Evolutionary conservation across 208 protist species (phyloP), one percentile per base, ranked within the genome.

Genomic region (Wallacemonas collosoma): DNA sequence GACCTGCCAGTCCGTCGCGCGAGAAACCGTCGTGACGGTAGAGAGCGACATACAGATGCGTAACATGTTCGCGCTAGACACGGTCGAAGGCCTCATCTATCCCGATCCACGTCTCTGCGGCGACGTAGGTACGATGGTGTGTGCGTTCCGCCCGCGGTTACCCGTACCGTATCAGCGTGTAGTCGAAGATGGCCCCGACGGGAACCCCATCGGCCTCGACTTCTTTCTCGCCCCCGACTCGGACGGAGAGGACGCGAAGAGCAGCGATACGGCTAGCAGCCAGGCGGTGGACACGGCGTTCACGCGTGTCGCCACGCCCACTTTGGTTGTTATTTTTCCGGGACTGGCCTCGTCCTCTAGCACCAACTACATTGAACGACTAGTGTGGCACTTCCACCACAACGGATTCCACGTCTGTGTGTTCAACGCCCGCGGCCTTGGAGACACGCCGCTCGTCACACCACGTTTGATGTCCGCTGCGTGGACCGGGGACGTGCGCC

Each of bases 331-430:
- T 36, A 84, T 94, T 36, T 63, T 94, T 45, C 89, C 89, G n/a
- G 89, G 89, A 12, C 80, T 92, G 26, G 73, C 86, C n/a, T 94
- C 89, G 11, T 90, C 71, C 78, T 92, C 86, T 2, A 68, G 77
- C 17, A 91, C 86, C 7, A 90, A 90, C 73, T 94, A 94, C 76
- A 88, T 94, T 48, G 71, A 85, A 63, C 84, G 79, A 62, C 88
- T 84, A 58, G 84, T 90, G 39, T 73, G 55, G 72, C 77, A 77
- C 44, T 83, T 83, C 5, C 75, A 86, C 51, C 39, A 41, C 15
- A 38, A 80, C 26, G 77, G 80, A 43, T 80, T 88, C 75, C 86
- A 91, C 75, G 86, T 82, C 50, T 82, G 71, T 60, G 86, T 94
- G 8, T 84, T 94, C 50, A 91, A 91, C 78, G 75, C 86, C 4